Percentiles rank a stretch among this genome's conserved stretches.
Evolutionary conservation across 139 green algal genomes (phyloP).

Genomic region (Coelastrella sp.): DNA sequence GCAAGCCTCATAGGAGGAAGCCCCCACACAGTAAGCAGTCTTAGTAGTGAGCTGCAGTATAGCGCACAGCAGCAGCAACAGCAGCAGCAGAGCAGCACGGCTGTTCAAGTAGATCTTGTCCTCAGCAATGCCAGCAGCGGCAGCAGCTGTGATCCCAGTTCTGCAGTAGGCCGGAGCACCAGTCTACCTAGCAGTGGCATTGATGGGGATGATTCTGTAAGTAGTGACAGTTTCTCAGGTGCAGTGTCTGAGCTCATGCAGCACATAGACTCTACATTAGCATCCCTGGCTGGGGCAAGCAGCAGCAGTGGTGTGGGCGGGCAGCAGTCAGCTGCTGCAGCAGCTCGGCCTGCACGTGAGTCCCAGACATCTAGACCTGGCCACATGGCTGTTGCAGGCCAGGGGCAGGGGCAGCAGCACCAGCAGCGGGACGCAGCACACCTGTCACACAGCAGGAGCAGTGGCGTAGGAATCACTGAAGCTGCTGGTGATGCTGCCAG

Average conservation of each 20-base stretch:
- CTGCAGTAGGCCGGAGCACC: no score
- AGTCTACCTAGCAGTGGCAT: no score
- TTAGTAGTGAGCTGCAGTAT: not conserved
- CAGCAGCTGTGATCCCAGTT: not conserved
- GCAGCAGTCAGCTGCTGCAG: not conserved
- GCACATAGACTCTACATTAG: slow-evolving; percentile 46
- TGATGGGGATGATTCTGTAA: not conserved
- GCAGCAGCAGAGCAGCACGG: not conserved
- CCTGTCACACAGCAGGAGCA: no score
- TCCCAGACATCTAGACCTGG: not conserved
- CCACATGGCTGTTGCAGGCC: not conserved
- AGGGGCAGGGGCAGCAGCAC: not conserved
- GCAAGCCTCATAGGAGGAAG: not conserved
- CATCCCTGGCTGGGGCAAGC: slow-evolving; percentile 11
- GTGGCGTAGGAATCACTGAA: no score
- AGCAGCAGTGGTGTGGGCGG: not conserved
- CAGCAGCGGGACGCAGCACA: no score
- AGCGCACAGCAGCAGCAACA: not conserved
- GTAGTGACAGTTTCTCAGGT: slow-evolving; percentile 40
- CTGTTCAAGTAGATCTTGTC: no score
- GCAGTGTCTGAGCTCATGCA: slow-evolving; percentile 29
- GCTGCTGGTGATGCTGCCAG: not conserved
- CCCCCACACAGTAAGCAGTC: not conserved
- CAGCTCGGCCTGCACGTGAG: not conserved
- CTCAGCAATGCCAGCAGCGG: not conserved